Conservation (phyloP, 1,284 basidiomycete genomes). For the Tetrapyrgos nigripes region DNA sequence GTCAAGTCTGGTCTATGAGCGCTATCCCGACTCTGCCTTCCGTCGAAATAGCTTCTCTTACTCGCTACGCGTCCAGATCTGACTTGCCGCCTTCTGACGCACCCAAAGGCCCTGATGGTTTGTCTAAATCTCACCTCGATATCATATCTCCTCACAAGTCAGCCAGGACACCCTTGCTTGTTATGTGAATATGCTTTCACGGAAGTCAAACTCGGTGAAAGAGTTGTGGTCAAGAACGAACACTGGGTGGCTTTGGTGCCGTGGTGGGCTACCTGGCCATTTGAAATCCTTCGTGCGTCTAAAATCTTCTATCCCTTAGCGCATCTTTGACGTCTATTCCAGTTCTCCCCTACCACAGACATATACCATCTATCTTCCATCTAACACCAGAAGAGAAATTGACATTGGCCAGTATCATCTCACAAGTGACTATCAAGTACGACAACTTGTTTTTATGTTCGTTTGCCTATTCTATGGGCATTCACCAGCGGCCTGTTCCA, state of each 20-base stretch:
- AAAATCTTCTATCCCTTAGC: conserved; percentile 2
- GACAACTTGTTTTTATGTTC: conserved; percentile 89
- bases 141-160: not conserved
- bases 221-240: conserved; percentile 77
- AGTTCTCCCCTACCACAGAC: conserved; percentile 84
- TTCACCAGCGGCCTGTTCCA: conserved; percentile 83
- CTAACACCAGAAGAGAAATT: conserved; percentile 66
- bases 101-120: conserved; percentile 62
- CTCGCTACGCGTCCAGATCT: conserved; percentile 57
- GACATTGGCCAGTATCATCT: conserved; percentile 72
- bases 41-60: conserved; percentile 68
- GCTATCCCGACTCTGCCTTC: conserved; percentile 76
- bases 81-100: conserved; percentile 46
- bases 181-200: conserved; percentile 86
- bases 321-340: not conserved
- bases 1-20: conserved; percentile 89
- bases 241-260: conserved; percentile 91
- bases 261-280: conserved; percentile 98
- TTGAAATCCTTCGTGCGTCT: conserved; percentile 77
- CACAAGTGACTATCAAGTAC: conserved; percentile 75
- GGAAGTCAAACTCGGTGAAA: conserved; percentile 62
- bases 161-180: conserved; percentile 64
- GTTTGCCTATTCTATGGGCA: conserved; percentile 97
- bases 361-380: conserved; percentile 73
- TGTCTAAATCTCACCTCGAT: not conserved